These are phyloP conservation scores for Carallia brachiata DNA, from an alignment of 345 rosid species.

Conservation along the genomic window DNA sequence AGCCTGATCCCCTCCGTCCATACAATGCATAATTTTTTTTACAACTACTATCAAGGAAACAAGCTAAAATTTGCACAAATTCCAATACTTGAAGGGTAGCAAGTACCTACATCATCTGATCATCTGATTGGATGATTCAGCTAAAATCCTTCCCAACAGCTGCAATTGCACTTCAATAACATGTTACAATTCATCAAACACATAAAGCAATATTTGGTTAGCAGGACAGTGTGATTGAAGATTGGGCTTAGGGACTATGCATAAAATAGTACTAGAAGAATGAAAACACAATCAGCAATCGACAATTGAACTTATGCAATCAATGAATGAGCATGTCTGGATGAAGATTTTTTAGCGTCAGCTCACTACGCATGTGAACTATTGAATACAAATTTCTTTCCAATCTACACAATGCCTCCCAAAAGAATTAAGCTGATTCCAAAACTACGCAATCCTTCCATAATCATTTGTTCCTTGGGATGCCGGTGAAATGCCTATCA, in stretches of 20 bases:
- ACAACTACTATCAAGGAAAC: neutral
- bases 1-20: too few species aligned
- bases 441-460: slow-evolving; percentile 71
- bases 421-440: slow-evolving; percentile 13
- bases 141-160: slow-evolving; percentile 17
- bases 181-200: slow-evolving; percentile 12
- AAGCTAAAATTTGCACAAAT: neutral
- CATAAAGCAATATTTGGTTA: slow-evolving; percentile 1
- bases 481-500: slow-evolving; percentile 63
- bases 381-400: slow-evolving; percentile 47
- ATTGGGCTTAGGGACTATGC: slow-evolving; percentile 1
- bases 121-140: neutral
- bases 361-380: slow-evolving; percentile 72
- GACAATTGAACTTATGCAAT: slow-evolving; percentile 44
- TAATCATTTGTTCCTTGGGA: slow-evolving; percentile 85
- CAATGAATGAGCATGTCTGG: slow-evolving; percentile 44
- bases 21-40: neutral
- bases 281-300: slow-evolving; percentile 31
- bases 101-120: neutral
- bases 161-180: slow-evolving; percentile 15
- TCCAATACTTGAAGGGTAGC: neutral
- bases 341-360: slow-evolving; percentile 40
- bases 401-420: slow-evolving; percentile 35
- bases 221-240: neutral
- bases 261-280: slow-evolving; percentile 17